Conservation (phyloP, 148 eudicot species). For the Chenopodium quinoa region DNA sequence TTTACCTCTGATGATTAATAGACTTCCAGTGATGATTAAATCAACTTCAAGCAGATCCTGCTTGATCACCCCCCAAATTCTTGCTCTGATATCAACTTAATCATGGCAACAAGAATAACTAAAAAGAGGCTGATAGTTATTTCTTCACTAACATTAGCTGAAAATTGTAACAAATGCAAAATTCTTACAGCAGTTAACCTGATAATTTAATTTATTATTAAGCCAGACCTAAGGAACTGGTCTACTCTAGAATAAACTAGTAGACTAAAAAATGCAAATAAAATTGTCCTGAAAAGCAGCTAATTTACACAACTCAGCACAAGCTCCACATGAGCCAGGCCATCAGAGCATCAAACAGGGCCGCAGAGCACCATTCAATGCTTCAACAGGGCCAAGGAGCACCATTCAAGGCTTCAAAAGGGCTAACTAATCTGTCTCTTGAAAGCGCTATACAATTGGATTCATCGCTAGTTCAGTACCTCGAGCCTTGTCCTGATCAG, state of each 20-base stretch:
- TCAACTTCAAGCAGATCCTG: no score
- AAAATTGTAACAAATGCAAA: constrained; percentile 1
- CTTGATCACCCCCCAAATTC: background rate
- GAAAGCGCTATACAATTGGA: constrained; percentile 18
- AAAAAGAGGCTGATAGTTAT: background rate
- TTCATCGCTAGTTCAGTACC: background rate
- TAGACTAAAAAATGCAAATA: background rate
- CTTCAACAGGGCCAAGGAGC: constrained; percentile 9
- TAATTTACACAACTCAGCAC: background rate
- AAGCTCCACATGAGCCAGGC: background rate
- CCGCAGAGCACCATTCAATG: background rate
- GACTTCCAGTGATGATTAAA: no score
- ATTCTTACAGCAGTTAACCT: background rate
- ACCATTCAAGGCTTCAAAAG: background rate
- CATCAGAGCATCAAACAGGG: background rate
- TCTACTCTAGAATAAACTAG: background rate
- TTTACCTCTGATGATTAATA: no score
- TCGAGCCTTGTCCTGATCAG: background rate
- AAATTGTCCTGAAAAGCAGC: background rate
- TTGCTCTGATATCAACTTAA: background rate
- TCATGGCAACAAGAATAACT: background rate
- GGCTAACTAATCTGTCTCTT: background rate
- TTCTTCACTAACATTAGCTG: constrained; percentile 12
- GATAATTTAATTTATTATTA: background rate
- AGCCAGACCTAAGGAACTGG: background rate